phyloP scores from a whole-genome alignment of 495 filamentous ascomycete species.

The Pseudoneurospora amorphoporcata region DNA sequence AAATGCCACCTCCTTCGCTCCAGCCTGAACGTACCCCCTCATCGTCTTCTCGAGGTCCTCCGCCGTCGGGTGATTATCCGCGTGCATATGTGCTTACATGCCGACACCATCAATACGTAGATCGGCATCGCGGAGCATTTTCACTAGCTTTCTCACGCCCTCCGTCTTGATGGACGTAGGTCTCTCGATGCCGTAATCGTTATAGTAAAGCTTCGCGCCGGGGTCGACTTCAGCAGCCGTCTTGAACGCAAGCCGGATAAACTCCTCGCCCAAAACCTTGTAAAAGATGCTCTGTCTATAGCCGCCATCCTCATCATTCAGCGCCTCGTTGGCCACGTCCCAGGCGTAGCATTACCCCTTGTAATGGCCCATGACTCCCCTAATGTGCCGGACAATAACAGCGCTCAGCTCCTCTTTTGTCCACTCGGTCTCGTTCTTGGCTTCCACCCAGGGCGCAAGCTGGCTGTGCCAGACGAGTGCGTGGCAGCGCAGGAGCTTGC shows the following conservation, averaged over 20 bases:
- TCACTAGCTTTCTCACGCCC: constrained; percentile 45
- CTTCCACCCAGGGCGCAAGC: constrained; percentile 46
- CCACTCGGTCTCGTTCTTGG: constrained; percentile 46
- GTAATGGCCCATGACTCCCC: constrained; percentile 41
- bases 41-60: constrained; percentile 40
- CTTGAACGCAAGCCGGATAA: constrained; percentile 46
- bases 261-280: constrained; percentile 46
- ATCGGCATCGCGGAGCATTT: constrained; percentile 40
- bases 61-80: constrained; percentile 39
- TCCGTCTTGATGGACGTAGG: constrained; percentile 19
- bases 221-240: constrained; percentile 44
- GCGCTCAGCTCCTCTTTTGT: constrained; percentile 39
- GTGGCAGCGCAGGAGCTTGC: constrained; percentile 47
- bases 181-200: constrained; percentile 59
- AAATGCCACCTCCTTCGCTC: constrained; percentile 49
- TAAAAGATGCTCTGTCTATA: constrained; percentile 47
- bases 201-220: constrained; percentile 54
- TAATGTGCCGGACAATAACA: constrained; percentile 46
- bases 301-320: constrained; percentile 53
- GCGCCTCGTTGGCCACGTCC: constrained; percentile 65
- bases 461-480: constrained; percentile 53
- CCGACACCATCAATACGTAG: constrained; percentile 56
- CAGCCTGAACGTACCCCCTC: constrained; percentile 36
- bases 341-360: constrained; percentile 44
- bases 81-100: constrained; percentile 52